phyloP scores from a whole-genome alignment of 2,329 filamentous ascomycete genomes.

The Sarocladium kiliense region DNA sequence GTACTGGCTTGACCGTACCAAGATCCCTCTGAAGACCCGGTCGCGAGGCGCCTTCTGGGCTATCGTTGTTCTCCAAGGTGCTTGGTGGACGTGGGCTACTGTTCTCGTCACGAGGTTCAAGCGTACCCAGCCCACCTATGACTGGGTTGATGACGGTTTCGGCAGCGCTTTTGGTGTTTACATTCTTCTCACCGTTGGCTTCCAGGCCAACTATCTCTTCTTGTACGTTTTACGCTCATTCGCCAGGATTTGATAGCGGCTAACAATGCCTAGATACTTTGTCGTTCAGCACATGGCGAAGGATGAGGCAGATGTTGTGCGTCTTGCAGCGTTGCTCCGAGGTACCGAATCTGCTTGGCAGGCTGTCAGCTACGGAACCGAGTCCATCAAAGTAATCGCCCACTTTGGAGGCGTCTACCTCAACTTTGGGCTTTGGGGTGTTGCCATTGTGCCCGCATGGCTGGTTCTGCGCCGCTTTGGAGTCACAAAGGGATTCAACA shows the following conservation, averaged over 20 bases:
- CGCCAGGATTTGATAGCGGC: too few species aligned
- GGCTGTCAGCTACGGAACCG: constrained; percentile 65
- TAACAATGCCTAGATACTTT: too few species aligned
- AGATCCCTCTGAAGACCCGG: constrained; percentile 47
- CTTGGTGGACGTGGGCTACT: constrained; percentile 69
- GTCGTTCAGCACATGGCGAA: constrained; percentile 61
- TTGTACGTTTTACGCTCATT: constrained; percentile 51
- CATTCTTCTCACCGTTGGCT: constrained; percentile 60
- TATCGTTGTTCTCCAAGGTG: constrained; percentile 56
- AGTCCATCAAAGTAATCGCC: constrained; percentile 56
- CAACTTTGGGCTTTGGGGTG: constrained; percentile 64
- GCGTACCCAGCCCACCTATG: constrained; percentile 52
- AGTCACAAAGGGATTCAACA: not conserved
- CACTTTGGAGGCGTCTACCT: constrained; percentile 63
- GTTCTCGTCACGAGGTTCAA: constrained; percentile 58
- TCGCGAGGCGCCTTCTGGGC: constrained; percentile 49
- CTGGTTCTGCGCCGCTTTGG: constrained; percentile 47
- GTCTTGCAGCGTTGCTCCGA: constrained; percentile 61
- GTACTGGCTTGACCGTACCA: constrained; percentile 54
- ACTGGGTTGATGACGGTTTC: constrained; percentile 61
- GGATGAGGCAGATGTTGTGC: constrained; percentile 58
- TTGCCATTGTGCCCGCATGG: constrained; percentile 62
- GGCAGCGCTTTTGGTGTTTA: constrained; percentile 63
- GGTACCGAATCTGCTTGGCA: constrained; percentile 71
- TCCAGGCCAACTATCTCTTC: constrained; percentile 71